A percentile compares a stretch with the other conserved stretches of the same genome.
Evolutionary conservation across 1,284 basidiomycete species (phyloP).

Genomic region (Inonotus obliquus): DNA sequence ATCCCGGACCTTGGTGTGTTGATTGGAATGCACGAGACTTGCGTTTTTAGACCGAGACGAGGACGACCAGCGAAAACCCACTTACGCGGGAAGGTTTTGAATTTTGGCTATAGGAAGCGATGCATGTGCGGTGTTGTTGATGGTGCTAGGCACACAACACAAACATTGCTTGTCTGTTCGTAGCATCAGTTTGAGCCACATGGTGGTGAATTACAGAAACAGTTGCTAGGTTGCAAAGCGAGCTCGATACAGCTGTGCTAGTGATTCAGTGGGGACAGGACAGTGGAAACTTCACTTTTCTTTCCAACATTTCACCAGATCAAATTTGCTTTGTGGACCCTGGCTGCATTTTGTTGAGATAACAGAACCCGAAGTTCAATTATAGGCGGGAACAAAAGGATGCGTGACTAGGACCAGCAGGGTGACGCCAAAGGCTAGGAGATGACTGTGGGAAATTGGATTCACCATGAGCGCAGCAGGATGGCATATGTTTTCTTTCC

Average conservation of each 20-base stretch:
- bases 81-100: neutral
- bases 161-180: neutral
- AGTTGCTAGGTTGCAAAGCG: neutral
- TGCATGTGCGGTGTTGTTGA: neutral
- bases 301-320: too few species aligned
- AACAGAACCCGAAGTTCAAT: neutral
- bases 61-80: neutral
- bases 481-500: neutral
- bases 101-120: neutral
- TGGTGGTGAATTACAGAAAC: neutral
- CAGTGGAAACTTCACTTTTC: neutral
- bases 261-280: neutral
- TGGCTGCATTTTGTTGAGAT: neutral
- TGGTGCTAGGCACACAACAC: neutral
- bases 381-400: neutral
- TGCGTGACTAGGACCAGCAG: neutral
- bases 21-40: neutral
- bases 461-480: neutral
- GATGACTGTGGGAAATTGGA: neutral
- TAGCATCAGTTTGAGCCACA: neutral
- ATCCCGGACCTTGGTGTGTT: neutral
- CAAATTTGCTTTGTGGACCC: neutral
- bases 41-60: neutral
- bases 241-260: neutral
- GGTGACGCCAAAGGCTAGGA: neutral